These are phyloP conservation scores for Helotiales sp. DNA, from an alignment of 2,329 filamentous ascomycete genomes.

Conservation along the genomic window DNA sequence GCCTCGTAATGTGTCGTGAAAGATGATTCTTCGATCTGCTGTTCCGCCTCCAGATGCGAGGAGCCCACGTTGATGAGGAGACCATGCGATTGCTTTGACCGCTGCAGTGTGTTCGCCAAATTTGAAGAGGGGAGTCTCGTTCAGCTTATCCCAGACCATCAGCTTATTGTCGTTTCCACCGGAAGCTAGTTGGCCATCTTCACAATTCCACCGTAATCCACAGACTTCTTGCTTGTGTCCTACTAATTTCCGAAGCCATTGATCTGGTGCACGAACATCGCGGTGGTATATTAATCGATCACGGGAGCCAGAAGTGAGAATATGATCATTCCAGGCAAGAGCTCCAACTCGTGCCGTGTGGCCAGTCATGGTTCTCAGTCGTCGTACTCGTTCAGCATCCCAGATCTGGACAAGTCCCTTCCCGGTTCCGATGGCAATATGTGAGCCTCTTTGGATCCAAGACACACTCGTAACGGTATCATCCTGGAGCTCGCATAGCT, in stretches of 20 bases:
- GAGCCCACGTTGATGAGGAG: slow-evolving; percentile 90
- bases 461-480: slow-evolving; percentile 96
- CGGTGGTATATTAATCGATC: slow-evolving; percentile 95
- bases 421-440: slow-evolving; percentile 92
- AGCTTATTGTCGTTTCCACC: slow-evolving; percentile 99
- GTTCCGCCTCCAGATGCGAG: slow-evolving; percentile 96
- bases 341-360: slow-evolving; percentile 93
- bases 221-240: slow-evolving; percentile 99
- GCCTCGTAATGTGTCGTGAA: slow-evolving; percentile 93
- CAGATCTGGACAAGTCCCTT: slow-evolving; percentile 97
- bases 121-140: slow-evolving; percentile 89
- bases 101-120: slow-evolving; percentile 95
- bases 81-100: slow-evolving; percentile 98
- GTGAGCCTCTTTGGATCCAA: slow-evolving; percentile 97
- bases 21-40: slow-evolving; percentile 94
- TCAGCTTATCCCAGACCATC: slow-evolving; percentile 97
- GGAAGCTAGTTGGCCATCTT: slow-evolving; percentile 91
- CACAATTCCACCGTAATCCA: slow-evolving; percentile 94
- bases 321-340: slow-evolving; percentile 97
- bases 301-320: slow-evolving; percentile 91
- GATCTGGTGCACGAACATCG: slow-evolving; percentile 90
- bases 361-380: slow-evolving; percentile 93
- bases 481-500: slow-evolving; percentile 88
- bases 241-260: slow-evolving; percentile 83
- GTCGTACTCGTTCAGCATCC: slow-evolving; percentile 86